Percentiles rank a stretch among this genome's conserved stretches.
Conservation (phyloP, 192 early-diverging fungal species). For the Coemansia sp. region DNA sequence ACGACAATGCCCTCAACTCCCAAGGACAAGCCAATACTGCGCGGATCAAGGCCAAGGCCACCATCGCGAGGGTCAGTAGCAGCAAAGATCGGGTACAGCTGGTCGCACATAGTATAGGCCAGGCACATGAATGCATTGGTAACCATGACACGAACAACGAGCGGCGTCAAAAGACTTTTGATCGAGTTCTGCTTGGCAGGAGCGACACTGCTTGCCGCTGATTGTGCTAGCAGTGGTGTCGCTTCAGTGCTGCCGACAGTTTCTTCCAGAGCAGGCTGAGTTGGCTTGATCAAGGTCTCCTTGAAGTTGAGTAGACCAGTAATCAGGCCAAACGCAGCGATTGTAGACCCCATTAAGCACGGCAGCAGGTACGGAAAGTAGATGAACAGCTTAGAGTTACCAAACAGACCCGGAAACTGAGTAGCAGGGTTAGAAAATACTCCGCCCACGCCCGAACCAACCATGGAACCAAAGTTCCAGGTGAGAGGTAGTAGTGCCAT, state of each 20-base stretch:
- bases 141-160: conserved; percentile 17
- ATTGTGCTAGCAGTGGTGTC: conserved; percentile 15
- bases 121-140: conserved; percentile 30
- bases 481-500: conserved; percentile 30
- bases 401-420: conserved; percentile 65
- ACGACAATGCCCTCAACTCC: conserved; percentile 42
- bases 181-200: conserved; percentile 14
- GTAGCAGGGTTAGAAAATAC: conserved; percentile 72
- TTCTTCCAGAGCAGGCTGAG: neutral
- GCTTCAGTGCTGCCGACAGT: neutral
- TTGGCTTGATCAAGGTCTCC: conserved; percentile 47
- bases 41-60: conserved; percentile 57
- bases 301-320: conserved; percentile 67
- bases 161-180: conserved; percentile 24
- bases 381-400: conserved; percentile 59
- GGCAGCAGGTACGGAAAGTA: conserved; percentile 82
- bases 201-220: too few species aligned
- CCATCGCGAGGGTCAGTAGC: conserved; percentile 43
- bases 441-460: conserved; percentile 76
- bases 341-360: conserved; percentile 64
- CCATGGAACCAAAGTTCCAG: conserved; percentile 64
- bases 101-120: conserved; percentile 27
- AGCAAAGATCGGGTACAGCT: conserved; percentile 51
- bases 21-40: conserved; percentile 57
- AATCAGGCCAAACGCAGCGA: conserved; percentile 63